A percentile compares a stretch with the other conserved stretches of the same genome.
phyloP scores from a whole-genome alignment of 495 filamentous ascomycete genomes.

The Hamigera avellanea region DNA sequence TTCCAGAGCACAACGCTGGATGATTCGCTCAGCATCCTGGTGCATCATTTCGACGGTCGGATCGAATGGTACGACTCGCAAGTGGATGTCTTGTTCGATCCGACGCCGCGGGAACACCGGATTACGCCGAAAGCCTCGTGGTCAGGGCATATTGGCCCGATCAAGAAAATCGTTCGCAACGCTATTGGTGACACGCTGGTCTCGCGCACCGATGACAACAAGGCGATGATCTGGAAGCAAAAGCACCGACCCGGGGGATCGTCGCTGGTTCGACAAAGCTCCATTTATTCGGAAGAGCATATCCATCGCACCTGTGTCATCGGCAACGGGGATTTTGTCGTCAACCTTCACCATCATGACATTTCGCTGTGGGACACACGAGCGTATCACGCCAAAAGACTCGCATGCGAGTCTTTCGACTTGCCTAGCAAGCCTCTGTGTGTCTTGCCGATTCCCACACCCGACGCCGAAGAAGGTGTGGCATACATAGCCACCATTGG shows the following conservation, averaged over 20 bases:
- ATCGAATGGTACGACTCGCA: constrained; percentile 72
- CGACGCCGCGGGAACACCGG: constrained; percentile 52
- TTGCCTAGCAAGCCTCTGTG: constrained; percentile 67
- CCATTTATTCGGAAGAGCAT: constrained; percentile 56
- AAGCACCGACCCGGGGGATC: constrained; percentile 28
- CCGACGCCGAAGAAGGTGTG: constrained; percentile 32
- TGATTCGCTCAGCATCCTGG: constrained; percentile 60
- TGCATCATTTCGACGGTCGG: constrained; percentile 78
- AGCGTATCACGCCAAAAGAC: constrained; percentile 36
- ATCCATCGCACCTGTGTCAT: constrained; percentile 77
- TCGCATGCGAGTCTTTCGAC: constrained; percentile 48
- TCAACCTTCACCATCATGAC: constrained; percentile 67
- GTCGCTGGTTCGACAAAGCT: constrained; percentile 53
- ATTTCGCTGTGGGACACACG: constrained; percentile 77
- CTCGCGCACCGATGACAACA: constrained; percentile 67
- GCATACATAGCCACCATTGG: constrained; percentile 72
- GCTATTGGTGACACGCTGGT: constrained; percentile 67
- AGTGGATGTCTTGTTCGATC: constrained; percentile 73
- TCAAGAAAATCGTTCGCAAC: constrained; percentile 79
- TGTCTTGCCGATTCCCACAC: constrained; percentile 63
- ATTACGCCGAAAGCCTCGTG: constrained; percentile 50
- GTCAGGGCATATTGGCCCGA: constrained; percentile 72
- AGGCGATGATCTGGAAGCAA: constrained; percentile 80
- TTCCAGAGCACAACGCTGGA: constrained; percentile 52
- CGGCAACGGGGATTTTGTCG: constrained; percentile 60